Percentiles rank a stretch among this genome's conserved stretches.
Evolutionary conservation across 176 grass and related monocot species (phyloP).

Genomic region (Dendrocalamus sinicus): DNA sequence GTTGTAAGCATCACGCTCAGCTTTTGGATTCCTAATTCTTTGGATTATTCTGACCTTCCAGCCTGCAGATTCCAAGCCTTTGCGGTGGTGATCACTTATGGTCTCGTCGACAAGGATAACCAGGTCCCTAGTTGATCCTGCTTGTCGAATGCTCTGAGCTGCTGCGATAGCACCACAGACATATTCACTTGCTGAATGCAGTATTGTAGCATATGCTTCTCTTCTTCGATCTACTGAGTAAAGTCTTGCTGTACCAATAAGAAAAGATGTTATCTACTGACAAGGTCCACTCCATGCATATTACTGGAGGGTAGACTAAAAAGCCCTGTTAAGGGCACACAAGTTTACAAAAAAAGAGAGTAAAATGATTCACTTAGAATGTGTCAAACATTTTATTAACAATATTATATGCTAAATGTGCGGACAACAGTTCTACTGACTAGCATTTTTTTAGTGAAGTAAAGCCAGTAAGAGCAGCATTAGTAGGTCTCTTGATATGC

Average conservation of each 20-base stretch:
- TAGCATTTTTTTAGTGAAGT: neutral
- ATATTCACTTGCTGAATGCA: conserved; percentile 82
- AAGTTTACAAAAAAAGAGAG: no score
- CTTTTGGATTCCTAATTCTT: conserved; percentile 90
- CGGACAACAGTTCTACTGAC: neutral
- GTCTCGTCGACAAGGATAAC: conserved; percentile 83
- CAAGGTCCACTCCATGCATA: no score
- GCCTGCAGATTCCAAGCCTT: conserved; percentile 69
- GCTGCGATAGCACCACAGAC: conserved; percentile 87
- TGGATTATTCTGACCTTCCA: conserved; percentile 83
- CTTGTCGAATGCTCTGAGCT: conserved; percentile 87
- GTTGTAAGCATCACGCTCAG: conserved; percentile 76
- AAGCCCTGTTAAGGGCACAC: no score
- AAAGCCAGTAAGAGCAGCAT: neutral
- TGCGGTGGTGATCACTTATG: conserved; percentile 65
- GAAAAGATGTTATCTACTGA: conserved; percentile 30
- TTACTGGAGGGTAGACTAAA: no score
- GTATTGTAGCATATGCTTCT: conserved; percentile 86
- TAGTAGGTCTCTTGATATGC: conserved; percentile 2
- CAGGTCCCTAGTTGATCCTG: conserved; percentile 80
- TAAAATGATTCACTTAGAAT: neutral
- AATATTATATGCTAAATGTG: conserved; percentile 16
- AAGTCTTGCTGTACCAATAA: conserved; percentile 64
- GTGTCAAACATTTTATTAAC: neutral
- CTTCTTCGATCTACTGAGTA: conserved; percentile 65